These are phyloP conservation scores for Xylariaceae sp. DNA, from an alignment of 2,329 filamentous ascomycete species.

Conservation along the genomic window DNA sequence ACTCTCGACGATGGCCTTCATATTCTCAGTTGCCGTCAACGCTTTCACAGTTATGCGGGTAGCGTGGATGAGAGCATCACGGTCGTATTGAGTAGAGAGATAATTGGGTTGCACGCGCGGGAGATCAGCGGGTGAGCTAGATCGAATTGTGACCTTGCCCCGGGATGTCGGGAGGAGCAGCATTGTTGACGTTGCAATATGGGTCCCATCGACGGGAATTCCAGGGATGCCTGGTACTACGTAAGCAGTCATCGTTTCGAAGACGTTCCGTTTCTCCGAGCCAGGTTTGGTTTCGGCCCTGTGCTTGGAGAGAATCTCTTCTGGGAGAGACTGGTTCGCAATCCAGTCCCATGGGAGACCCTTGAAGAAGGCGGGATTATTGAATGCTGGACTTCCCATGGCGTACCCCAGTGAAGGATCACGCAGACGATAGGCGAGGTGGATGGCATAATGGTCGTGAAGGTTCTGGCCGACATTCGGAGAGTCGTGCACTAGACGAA, in stretches of 20 bases:
- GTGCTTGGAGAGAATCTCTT: slow-evolving; percentile 16
- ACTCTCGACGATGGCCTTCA: slow-evolving; percentile 20
- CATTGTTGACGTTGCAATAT: slow-evolving; percentile 27
- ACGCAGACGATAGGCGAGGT: slow-evolving; percentile 25
- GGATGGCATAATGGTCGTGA: slow-evolving; percentile 27
- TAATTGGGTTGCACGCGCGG: slow-evolving; percentile 21
- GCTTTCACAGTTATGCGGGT: slow-evolving; percentile 17
- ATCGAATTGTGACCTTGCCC: slow-evolving; percentile 19
- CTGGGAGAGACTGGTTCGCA: slow-evolving; percentile 19
- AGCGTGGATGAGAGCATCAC: slow-evolving; percentile 19
- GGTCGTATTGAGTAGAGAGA: slow-evolving; percentile 16
- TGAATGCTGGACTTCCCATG: slow-evolving; percentile 19
- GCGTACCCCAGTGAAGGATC: slow-evolving; percentile 28
- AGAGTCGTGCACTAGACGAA: slow-evolving; percentile 31
- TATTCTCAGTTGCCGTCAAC: slow-evolving; percentile 13
- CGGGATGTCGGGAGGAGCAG: slow-evolving; percentile 22
- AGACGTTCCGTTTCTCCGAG: slow-evolving; percentile 17
- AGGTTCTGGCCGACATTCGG: slow-evolving; percentile 28
- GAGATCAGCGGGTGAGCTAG: slow-evolving; percentile 11
- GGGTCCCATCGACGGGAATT: slow-evolving; percentile 21
- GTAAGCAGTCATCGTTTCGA: slow-evolving; percentile 24
- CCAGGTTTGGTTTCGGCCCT: slow-evolving; percentile 1
- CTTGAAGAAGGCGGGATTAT: slow-evolving; percentile 23
- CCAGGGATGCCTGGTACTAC: slow-evolving; percentile 22
- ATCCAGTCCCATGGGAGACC: slow-evolving; percentile 27